Evolutionary conservation across 2,329 filamentous ascomycete species (phyloP).

Genomic region (Curvularia lunata): DNA sequence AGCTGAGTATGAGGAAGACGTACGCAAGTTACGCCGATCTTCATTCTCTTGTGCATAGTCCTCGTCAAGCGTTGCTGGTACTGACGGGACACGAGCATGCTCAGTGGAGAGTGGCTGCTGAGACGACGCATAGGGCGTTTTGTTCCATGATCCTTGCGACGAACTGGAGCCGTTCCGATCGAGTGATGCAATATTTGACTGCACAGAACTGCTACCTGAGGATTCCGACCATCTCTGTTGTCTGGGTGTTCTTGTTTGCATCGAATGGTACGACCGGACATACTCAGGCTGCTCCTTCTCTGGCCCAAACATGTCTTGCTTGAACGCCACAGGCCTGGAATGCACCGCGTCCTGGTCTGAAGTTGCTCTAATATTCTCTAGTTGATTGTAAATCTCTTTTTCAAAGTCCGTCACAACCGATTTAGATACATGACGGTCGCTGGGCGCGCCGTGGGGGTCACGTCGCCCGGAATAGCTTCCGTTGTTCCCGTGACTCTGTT

Average conservation of each 20-base stretch:
- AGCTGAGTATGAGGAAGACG: conserved; percentile 10
- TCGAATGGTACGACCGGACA: conserved; percentile 17
- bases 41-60: conserved; percentile 4
- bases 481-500: conserved; percentile 8
- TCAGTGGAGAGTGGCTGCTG: conserved; percentile 6
- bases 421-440: conserved; percentile 18
- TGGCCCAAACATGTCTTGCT: conserved; percentile 24
- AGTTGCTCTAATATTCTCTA: conserved; percentile 17
- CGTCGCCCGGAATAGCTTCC: conserved; percentile 15
- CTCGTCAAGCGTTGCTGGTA: conserved; percentile 4
- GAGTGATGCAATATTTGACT: conserved; percentile 36
- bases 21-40: background rate
- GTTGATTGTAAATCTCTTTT: conserved; percentile 19
- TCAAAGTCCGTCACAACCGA: conserved; percentile 17
- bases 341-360: conserved; percentile 9
- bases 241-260: conserved; percentile 13
- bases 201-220: conserved; percentile 33
- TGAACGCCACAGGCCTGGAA: conserved; percentile 16
- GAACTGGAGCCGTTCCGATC: conserved; percentile 36
- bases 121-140: conserved; percentile 4
- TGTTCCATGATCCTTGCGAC: conserved; percentile 30
- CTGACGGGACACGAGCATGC: conserved; percentile 1
- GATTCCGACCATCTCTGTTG: conserved; percentile 33
- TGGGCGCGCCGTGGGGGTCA: conserved; percentile 32
- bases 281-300: conserved; percentile 16